Evolutionary conservation across 257 asterid genomes (phyloP).

Genomic region (Catharanthus roseus): DNA sequence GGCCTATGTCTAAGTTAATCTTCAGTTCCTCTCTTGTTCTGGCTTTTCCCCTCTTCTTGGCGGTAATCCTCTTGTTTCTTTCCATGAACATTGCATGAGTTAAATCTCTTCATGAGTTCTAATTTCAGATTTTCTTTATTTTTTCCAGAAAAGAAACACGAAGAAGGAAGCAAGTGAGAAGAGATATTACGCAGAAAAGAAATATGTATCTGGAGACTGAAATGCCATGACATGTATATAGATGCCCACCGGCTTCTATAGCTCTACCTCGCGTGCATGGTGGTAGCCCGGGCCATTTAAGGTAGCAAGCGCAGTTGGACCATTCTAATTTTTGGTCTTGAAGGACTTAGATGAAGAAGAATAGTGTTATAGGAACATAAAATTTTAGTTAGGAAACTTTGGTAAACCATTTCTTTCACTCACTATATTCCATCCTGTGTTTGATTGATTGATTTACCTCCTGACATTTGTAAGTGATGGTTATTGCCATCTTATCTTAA

Average conservation of each 20-base stretch:
- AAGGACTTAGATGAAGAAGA: background rate
- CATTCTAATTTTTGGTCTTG: background rate
- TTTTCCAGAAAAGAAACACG: constrained; percentile 72
- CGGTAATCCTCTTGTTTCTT: background rate
- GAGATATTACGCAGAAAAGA: constrained; percentile 73
- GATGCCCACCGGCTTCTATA: background rate
- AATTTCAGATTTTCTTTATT: too few relatives aligned
- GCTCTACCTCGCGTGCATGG: background rate
- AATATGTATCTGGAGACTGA: constrained; percentile 64
- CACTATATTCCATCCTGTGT: too few relatives aligned
- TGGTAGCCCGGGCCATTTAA: background rate
- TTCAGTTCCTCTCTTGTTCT: background rate
- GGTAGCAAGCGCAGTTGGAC: background rate
- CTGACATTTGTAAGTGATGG: background rate
- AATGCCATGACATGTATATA: background rate
- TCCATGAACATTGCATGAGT: background rate
- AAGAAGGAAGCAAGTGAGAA: constrained; percentile 87
- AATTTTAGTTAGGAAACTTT: background rate
- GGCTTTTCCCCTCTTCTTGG: background rate
- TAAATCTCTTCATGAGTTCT: background rate
- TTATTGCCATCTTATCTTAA: background rate
- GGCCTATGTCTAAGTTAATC: background rate
- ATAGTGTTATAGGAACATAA: background rate
- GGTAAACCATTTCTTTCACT: background rate
- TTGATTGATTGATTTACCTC: background rate